A percentile compares a stretch with the other conserved stretches of the same genome.
phyloP scores from a whole-genome alignment of 768 basidiomycete species.

The Naganishia vaughanmartiniae region DNA sequence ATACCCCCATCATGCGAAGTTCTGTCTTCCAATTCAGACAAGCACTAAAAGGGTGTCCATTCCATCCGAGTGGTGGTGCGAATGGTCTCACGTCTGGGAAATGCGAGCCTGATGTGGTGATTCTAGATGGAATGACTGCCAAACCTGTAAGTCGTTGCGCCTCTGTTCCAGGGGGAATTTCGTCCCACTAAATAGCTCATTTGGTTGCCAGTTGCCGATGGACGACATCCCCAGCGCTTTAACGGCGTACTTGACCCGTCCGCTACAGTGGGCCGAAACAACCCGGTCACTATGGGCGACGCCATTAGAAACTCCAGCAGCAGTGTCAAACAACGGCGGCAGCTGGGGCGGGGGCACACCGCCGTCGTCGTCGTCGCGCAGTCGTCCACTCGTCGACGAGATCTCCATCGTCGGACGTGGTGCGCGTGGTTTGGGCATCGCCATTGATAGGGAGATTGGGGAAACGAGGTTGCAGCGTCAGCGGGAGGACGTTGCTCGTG shows the following conservation, averaged over 20 bases:
- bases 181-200: conserved; percentile 24
- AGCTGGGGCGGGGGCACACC: too few species aligned
- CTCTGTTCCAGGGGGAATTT: background rate
- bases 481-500: background rate
- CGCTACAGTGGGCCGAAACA: conserved; percentile 47
- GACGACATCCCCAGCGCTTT: conserved; percentile 38
- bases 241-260: conserved; percentile 39
- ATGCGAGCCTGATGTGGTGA: conserved; percentile 22
- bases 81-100: conserved; percentile 9
- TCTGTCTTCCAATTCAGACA: conserved; percentile 38
- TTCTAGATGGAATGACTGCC: conserved; percentile 28
- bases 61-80: conserved; percentile 2
- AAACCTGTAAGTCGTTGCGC: conserved; percentile 12
- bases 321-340: conserved; percentile 11
- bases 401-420: conserved; percentile 46
- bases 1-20: conserved; percentile 46
- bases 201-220: conserved; percentile 23
- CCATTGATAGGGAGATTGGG: conserved; percentile 44
- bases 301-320: background rate
- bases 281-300: conserved; percentile 34
- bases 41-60: conserved; percentile 21
- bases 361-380: too few species aligned
- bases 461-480: conserved; percentile 14
- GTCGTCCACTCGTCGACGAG: conserved; percentile 8
- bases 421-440: conserved; percentile 47